Base-by-base conservation (phyloP, 2,329 filamentous ascomycete genomes). In the Pseudophaeomoniella oleicola region DNA sequence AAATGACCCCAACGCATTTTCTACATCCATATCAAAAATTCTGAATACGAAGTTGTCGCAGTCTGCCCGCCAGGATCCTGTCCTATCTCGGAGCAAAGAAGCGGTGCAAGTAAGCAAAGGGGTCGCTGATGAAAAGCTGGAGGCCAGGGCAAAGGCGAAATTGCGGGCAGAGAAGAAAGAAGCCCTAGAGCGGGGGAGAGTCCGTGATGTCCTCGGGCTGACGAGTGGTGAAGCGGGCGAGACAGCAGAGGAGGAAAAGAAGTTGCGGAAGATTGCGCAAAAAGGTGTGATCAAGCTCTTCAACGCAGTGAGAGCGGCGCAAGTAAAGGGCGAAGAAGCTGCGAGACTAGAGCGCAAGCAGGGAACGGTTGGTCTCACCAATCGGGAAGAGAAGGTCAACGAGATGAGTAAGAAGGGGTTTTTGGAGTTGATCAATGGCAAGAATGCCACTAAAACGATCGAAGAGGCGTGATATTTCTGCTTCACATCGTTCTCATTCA, bases 351-450 rank as follows among this genome's bases (percentile, higher is more conserved):
- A 75, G 34, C 72, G 73, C 57, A 75, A 75, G 46, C 72, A 78
- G 42, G 82, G 85, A 3, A 66, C 92, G 0, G 71, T 94, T 19
- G 88, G 88, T 2, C 75, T 85, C 51, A 72, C 71, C 42, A 75
- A 81, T 57, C 75, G 85, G 45, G 81, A 92, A 60, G 85, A 92
- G 60, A 86, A 81, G 63, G 71, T 93, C 36, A 90, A 84, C 46
- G 87, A 96, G 67, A 90, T 98, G 78, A 93, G 81, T 57, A 92
- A 93, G 64, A 83, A 94, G 63, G 87, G 88, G 0, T 98, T 96
- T 62, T 60, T 98, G 56, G 88, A 96, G 42, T 62, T 96, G 56
- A 94, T 98, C 54, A 68, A 67, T 30, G 66, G 69, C 11, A 62
- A 63, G 65, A 72, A 53, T 58, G 39, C 39, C 15, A 33, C 29